Evolutionary conservation across 2,329 filamentous ascomycete genomes (phyloP).

Genomic region (Laburnicola sp.): DNA sequence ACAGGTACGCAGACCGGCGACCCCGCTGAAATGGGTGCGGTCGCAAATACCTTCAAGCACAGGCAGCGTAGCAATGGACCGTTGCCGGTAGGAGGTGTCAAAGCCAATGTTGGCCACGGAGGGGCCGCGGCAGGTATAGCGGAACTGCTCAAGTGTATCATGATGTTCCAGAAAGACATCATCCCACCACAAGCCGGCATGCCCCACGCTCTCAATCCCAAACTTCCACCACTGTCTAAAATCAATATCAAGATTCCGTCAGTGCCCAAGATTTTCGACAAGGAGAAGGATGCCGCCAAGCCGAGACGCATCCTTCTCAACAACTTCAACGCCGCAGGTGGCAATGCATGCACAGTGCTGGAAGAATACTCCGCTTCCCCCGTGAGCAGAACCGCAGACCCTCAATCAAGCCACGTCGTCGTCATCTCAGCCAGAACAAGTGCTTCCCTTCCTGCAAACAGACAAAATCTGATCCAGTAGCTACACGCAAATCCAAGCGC

Average conservation of each 20-base stretch:
- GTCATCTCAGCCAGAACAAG: constrained; percentile 16
- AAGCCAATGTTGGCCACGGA: constrained; percentile 41
- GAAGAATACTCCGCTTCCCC: constrained; percentile 1
- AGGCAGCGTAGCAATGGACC: constrained; percentile 2
- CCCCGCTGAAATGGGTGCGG: constrained; percentile 19
- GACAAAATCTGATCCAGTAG: constrained; percentile 7
- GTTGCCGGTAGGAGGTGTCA: constrained; percentile 33
- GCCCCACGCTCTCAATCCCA: constrained; percentile 64
- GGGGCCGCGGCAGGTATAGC: constrained; percentile 39
- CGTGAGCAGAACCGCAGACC: neutral
- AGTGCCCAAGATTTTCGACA: constrained; percentile 28
- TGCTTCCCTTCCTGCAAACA: constrained; percentile 12
- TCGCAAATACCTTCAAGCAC: constrained; percentile 18
- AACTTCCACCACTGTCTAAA: constrained; percentile 57
- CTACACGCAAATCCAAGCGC: constrained; percentile 10
- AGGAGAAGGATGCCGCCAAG: constrained; percentile 18
- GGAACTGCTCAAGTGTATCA: constrained; percentile 37
- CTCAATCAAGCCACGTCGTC: constrained; percentile 16
- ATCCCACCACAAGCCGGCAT: constrained; percentile 65
- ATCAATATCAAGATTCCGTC: constrained; percentile 62
- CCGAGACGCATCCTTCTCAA: constrained; percentile 47
- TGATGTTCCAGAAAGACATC: constrained; percentile 36
- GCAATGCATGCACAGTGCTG: constrained; percentile 31
- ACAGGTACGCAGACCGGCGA: constrained; percentile 37
- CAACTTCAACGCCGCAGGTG: constrained; percentile 61